phyloP scores from a whole-genome alignment of 1,284 basidiomycete genomes.

The Polyporus tsugae region DNA sequence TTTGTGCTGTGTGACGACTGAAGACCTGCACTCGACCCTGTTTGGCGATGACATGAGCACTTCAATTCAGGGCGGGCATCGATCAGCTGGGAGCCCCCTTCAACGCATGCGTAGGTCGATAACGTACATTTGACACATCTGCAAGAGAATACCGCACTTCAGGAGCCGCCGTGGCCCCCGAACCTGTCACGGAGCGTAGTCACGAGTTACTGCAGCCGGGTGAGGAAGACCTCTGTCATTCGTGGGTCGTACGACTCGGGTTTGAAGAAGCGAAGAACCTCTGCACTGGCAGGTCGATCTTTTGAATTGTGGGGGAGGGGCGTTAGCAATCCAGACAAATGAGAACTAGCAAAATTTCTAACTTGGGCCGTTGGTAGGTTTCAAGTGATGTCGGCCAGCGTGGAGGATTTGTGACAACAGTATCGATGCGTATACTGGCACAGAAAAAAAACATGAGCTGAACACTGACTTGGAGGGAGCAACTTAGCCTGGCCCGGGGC shows the following conservation, averaged over 20 bases:
- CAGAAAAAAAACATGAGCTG: not conserved
- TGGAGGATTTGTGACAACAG: too few species aligned
- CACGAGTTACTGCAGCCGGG: slow-evolving; percentile 2
- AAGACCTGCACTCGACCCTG: not conserved
- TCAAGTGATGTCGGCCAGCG: too few species aligned
- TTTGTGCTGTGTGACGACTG: not conserved
- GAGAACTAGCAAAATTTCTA: too few species aligned
- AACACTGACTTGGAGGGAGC: too few species aligned
- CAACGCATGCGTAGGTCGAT: not conserved
- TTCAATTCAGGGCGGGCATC: not conserved
- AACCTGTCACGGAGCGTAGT: not conserved
- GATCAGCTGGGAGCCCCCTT: not conserved
- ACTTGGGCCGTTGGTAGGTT: too few species aligned
- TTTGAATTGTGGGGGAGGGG: too few species aligned
- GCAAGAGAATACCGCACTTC: not conserved
- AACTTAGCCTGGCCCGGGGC: not conserved
- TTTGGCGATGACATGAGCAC: not conserved
- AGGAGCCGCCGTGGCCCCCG: not conserved
- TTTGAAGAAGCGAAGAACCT: not conserved
- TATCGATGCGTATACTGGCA: not conserved
- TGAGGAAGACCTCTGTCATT: not conserved
- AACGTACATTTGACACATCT: not conserved
- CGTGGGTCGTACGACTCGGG: not conserved
- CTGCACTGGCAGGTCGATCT: not conserved
- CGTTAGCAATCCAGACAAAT: too few species aligned